Evolutionary conservation across 805 yeast genomes (phyloP).

Genomic region (Brettanomyces sp.): DNA sequence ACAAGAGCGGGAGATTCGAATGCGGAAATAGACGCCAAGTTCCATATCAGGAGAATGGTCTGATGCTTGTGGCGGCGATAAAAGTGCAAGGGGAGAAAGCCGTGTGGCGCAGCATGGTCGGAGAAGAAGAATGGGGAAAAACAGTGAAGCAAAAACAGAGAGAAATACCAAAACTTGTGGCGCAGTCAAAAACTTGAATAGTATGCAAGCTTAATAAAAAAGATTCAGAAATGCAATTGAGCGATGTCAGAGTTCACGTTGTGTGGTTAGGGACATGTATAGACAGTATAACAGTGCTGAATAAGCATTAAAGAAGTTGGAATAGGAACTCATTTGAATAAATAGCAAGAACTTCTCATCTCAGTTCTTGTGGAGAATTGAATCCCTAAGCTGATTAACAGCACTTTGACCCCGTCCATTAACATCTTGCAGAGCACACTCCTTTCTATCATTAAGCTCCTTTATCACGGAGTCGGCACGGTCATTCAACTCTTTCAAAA

Average conservation of each 20-base stretch:
- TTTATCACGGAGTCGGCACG: constrained; percentile 16
- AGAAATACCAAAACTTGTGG: no score
- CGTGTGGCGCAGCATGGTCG: no score
- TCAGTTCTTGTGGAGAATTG: constrained; percentile 1
- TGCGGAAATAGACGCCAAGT: no score
- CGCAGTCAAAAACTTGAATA: no score
- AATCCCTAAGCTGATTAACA: background rate
- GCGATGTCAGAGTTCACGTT: background rate
- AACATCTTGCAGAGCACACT: constrained; percentile 7
- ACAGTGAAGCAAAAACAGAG: no score
- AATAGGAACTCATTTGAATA: background rate
- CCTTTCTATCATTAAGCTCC: constrained; percentile 15
- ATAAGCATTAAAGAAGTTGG: background rate
- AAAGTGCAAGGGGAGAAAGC: no score
- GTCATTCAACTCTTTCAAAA: constrained; percentile 17
- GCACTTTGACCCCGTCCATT: constrained; percentile 7
- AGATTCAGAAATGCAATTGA: background rate
- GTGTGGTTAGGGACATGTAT: background rate
- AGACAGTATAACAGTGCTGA: background rate
- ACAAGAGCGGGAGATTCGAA: no score
- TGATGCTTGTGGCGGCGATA: no score
- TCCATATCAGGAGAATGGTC: no score
- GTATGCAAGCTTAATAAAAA: background rate
- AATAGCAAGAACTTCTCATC: background rate
- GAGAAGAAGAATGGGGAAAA: no score